Evolutionary conservation across 805 yeast species (phyloP).

Genomic region (Starmera pachycereana): DNA sequence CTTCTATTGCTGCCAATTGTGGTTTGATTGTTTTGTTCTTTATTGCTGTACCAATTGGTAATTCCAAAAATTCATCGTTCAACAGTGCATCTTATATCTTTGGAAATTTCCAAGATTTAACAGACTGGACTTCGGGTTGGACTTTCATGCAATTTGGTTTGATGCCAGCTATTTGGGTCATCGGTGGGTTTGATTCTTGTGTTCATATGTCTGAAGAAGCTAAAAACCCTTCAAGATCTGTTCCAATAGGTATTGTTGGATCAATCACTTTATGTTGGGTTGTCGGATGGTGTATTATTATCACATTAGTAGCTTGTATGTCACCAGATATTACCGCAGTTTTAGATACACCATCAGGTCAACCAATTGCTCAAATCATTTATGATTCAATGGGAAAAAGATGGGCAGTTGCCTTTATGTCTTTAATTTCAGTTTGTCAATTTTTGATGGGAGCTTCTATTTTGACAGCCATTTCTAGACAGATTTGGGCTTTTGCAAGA

Average conservation of each 20-base stretch:
- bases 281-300: conserved; percentile 46
- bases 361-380: conserved; percentile 57
- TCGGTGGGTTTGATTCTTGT: conserved; percentile 63
- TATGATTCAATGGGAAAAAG: conserved; percentile 49
- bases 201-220: conserved; percentile 71
- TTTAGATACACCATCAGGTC: conserved; percentile 37
- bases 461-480: conserved; percentile 53
- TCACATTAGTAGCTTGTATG: conserved; percentile 45
- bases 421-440: conserved; percentile 48
- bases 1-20: conserved; percentile 43
- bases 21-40: conserved; percentile 39
- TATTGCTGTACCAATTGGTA: conserved; percentile 56
- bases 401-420: conserved; percentile 60
- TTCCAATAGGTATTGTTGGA: conserved; percentile 54
- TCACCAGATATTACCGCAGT: conserved; percentile 32
- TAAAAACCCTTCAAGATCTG: conserved; percentile 46
- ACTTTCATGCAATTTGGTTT: conserved; percentile 38
- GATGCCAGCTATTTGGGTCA: conserved; percentile 69
- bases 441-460: conserved; percentile 58
- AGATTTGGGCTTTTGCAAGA: conserved; percentile 62
- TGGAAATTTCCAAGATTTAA: conserved; percentile 37
- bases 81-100: conserved; percentile 46
- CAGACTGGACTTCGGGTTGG: conserved; percentile 54
- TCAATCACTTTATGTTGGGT: conserved; percentile 48
- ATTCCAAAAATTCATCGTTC: conserved; percentile 27